A percentile compares a stretch with the other conserved stretches of the same genome.
Evolutionary conservation across 441 rosid genomes (phyloP).

Genomic region (Corymbia calophylla): DNA sequence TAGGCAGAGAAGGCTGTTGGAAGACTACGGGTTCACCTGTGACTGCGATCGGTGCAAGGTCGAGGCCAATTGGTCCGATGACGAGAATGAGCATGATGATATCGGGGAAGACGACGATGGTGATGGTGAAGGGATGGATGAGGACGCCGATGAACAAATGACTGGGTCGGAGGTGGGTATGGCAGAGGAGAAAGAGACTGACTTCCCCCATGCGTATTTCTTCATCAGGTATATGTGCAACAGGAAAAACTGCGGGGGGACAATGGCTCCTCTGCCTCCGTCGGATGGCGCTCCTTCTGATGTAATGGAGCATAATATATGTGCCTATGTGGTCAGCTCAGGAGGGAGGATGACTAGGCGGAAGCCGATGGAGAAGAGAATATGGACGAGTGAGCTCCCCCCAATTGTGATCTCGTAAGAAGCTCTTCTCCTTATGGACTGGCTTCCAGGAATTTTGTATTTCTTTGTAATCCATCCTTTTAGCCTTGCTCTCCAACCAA

Average conservation of each 20-base stretch:
- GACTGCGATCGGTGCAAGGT: slow-evolving; percentile 81
- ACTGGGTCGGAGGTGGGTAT: not conserved
- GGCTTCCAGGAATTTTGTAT: not conserved
- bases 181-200: slow-evolving; percentile 27
- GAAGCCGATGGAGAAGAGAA: slow-evolving; percentile 5
- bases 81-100: slow-evolving; percentile 25
- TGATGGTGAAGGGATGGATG: slow-evolving; percentile 6
- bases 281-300: slow-evolving; percentile 21
- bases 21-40: slow-evolving; percentile 74
- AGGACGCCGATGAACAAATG: not conserved
- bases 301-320: slow-evolving; percentile 73
- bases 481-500: not conserved
- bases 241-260: slow-evolving; percentile 59
- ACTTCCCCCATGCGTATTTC: slow-evolving; percentile 79
- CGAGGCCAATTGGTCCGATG: slow-evolving; percentile 73
- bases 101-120: slow-evolving; percentile 9
- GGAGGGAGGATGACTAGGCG: slow-evolving; percentile 22
- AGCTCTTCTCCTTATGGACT: not conserved
- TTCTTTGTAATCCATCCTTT: not conserved
- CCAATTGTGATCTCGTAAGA: not conserved
- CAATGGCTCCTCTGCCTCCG: slow-evolving; percentile 70
- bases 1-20: slow-evolving; percentile 53
- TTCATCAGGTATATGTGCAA: slow-evolving; percentile 61
- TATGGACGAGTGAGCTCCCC: slow-evolving; percentile 6
- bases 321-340: slow-evolving; percentile 60